Evolutionary conservation across 1,139 yeast genomes (phyloP).

Genomic region (Blastobotrys malaysiensis): DNA sequence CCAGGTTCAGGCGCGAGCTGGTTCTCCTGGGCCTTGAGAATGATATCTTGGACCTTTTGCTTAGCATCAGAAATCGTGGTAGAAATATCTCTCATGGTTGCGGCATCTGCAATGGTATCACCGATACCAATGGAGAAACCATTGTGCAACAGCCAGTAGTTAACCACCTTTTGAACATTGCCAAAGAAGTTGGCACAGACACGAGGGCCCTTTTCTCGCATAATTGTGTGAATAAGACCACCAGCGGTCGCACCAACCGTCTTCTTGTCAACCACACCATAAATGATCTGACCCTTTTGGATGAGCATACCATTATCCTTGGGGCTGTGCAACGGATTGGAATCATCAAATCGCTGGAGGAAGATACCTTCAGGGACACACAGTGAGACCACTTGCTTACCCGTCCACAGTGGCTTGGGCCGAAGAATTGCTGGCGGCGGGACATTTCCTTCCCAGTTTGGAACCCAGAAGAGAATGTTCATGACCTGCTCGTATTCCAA

Average conservation of each 20-base stretch:
- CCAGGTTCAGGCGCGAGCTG: slow-evolving; percentile 93
- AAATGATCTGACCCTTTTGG: slow-evolving; percentile 88
- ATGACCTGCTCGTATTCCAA: slow-evolving; percentile 90
- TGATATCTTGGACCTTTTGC: slow-evolving; percentile 86
- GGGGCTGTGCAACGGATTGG: slow-evolving; percentile 76
- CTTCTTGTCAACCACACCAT: slow-evolving; percentile 96
- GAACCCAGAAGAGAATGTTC: slow-evolving; percentile 97
- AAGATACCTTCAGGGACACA: slow-evolving; percentile 96
- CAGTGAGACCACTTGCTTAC: slow-evolving; percentile 88
- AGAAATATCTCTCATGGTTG: slow-evolving; percentile 89
- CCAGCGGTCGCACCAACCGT: slow-evolving; percentile 99
- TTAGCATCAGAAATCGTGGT: slow-evolving; percentile 91
- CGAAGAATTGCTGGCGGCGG: slow-evolving; percentile 95
- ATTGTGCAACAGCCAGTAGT: slow-evolving; percentile 92
- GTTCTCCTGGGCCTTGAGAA: slow-evolving; percentile 85
- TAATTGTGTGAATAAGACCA: slow-evolving; percentile 93
- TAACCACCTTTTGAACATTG: slow-evolving; percentile 89
- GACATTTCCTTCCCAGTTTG: slow-evolving; percentile 97
- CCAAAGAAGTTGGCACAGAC: slow-evolving; percentile 89
- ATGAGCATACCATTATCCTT: slow-evolving; percentile 90
- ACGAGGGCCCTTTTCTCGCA: slow-evolving; percentile 94
- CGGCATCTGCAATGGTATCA: slow-evolving; percentile 98
- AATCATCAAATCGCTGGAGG: slow-evolving; percentile 87
- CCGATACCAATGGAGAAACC: slow-evolving; percentile 99
- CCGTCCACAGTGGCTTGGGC: slow-evolving; percentile 97